Conservation (phyloP, 2,329 filamentous ascomycete species). For the Pestalotiopsis sp. region DNA sequence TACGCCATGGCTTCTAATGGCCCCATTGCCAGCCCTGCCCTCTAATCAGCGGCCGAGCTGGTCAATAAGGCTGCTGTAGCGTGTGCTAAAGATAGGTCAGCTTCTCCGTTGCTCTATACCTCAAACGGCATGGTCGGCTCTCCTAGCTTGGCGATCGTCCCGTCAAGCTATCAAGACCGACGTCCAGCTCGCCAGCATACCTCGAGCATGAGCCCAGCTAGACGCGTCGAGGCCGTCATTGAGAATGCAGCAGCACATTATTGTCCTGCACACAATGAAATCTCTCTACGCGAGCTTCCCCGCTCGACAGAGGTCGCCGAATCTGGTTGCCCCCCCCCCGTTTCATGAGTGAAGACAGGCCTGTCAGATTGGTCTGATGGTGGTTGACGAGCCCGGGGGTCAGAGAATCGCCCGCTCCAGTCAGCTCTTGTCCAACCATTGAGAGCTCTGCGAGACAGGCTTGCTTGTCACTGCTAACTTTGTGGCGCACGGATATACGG, state of each 20-base stretch:
- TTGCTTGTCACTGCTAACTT: not conserved
- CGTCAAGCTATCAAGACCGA: not conserved
- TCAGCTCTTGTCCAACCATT: not conserved
- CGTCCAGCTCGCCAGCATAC: not conserved
- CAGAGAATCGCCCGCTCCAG: not conserved
- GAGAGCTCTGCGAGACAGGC: not conserved
- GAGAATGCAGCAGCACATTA: not conserved
- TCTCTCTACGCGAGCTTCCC: not conserved
- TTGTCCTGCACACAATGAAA: not conserved
- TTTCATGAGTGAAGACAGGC: not conserved
- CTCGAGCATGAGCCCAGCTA: not conserved
- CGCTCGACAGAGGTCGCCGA: not conserved
- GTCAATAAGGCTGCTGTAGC: not conserved
- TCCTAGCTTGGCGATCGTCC: not conserved
- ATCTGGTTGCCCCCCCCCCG: not conserved
- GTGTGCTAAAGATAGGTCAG: constrained; percentile 13
- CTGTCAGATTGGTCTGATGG: not conserved
- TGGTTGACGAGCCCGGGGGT: not conserved
- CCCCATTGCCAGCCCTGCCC: constrained; percentile 6
- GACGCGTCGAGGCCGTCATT: not conserved
- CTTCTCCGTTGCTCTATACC: not conserved
- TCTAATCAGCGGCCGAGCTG: constrained; percentile 12
- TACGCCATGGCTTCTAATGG: not conserved
- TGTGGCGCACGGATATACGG: not conserved
- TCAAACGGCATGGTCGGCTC: not conserved